Conservation (phyloP, 768 basidiomycete species). For the Stropharia rugosoannulata region DNA sequence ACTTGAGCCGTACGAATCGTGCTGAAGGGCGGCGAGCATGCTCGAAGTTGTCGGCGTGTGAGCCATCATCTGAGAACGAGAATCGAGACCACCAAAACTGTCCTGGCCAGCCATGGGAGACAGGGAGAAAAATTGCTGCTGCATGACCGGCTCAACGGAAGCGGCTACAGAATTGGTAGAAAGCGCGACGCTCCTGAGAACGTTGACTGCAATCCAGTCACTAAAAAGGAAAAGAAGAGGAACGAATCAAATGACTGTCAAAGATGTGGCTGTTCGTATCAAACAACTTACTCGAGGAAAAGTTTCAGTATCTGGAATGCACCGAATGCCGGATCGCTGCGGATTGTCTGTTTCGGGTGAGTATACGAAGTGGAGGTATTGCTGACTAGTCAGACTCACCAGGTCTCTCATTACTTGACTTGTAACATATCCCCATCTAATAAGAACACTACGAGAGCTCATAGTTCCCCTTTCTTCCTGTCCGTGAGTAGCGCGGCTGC, state of each 20-base stretch:
- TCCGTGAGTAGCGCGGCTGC: constrained; percentile 50
- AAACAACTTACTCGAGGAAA: constrained; percentile 75
- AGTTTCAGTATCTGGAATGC: constrained; percentile 91
- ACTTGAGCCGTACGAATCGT: constrained; percentile 65
- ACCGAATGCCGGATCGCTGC: constrained; percentile 90
- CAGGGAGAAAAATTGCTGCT: constrained; percentile 83
- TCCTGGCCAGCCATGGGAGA: constrained; percentile 92
- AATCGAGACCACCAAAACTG: constrained; percentile 66
- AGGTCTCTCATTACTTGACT: constrained; percentile 92
- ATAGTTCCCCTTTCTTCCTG: constrained; percentile 77
- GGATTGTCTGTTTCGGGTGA: constrained; percentile 62
- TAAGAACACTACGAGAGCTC: constrained; percentile 85
- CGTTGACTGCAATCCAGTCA: constrained; percentile 91
- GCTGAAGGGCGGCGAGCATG: constrained; percentile 87
- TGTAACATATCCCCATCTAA: constrained; percentile 92
- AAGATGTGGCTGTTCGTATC: constrained; percentile 13
- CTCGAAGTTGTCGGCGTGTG: constrained; percentile 87
- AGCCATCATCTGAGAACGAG: constrained; percentile 61
- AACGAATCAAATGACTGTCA: constrained; percentile 6
- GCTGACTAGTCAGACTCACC: constrained; percentile 40
- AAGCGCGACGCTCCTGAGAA: constrained; percentile 81
- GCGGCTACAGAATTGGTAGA: constrained; percentile 91
- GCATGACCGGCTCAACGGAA: constrained; percentile 89
- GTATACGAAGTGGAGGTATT: constrained; percentile 4
- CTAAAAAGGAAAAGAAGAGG: constrained; percentile 34